Base-by-base conservation (phyloP, 345 rosid genomes). In the Jatropha curcas region DNA sequence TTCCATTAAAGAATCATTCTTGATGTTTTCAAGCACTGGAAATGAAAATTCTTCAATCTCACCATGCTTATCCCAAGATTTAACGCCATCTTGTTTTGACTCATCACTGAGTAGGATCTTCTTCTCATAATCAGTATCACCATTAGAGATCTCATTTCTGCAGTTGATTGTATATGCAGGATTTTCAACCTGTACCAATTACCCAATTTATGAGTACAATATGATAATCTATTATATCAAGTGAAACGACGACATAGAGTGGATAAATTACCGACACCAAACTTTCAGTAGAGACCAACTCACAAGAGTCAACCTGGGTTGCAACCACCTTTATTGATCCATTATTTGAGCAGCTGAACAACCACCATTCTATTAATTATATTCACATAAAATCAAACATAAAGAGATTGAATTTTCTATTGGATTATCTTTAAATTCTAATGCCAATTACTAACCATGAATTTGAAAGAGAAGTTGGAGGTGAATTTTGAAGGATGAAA, bases 121-220 rank as follows among this genome's bases (percentile, higher is more conserved):
- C 45, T 43, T 60, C 27, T 59, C 70, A 64, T 6, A 41, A 0
- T 41, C 56, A 11, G 41, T 10, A 13, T 28, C 56, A 11, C 50
- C 7, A 13, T 28, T 17, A 37, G 67, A 43, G 63, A 71, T 22
- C 58, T 68, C 78, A 24, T 55, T 55, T 50, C 64, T 58, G 35
- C 55, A 78, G 46, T 59, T 67, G 63, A 9, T 37, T 51, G 28
- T 7, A 12, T 58, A 20, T 9, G 43, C 28, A 7, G 74, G 67
- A 27, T 67, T 68, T 58, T 80, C 82, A 67, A 60, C 84, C 89
- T 85, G 74, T 65, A 70, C 64, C 82, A 64, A 79, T 64, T 35
- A 39, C 37, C 6, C 50, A 39, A 41, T 57, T 48, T 43, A n/a
- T 70, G 7, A 64, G 24, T 2, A 48, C 9, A 58, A 71, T 5